These are phyloP conservation scores for Trifolium pratense DNA, from an alignment of 306 rosid genomes.

Conservation along the genomic window DNA sequence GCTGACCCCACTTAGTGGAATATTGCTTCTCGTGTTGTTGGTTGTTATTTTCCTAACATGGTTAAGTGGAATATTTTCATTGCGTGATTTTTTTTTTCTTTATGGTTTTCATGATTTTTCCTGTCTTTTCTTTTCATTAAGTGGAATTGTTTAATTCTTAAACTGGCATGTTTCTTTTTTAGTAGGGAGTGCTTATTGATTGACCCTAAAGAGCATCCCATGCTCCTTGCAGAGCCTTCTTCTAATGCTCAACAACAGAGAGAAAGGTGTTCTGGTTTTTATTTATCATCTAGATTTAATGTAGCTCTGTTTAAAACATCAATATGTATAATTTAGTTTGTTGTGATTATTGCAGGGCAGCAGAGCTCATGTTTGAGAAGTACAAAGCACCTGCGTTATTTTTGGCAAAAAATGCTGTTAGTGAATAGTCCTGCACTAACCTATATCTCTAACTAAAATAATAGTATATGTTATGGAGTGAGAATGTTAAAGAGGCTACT, in stretches of 20 bases:
- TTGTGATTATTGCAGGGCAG: constrained; percentile 69
- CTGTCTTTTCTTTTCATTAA: neutral
- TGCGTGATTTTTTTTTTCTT: neutral
- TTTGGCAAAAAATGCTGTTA: constrained; percentile 97
- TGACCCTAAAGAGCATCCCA: constrained; percentile 97
- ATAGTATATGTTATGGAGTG: constrained; percentile 4
- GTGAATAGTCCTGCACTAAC: constrained; percentile 39
- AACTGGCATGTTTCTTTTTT: constrained; percentile 31
- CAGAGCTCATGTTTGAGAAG: constrained; percentile 97
- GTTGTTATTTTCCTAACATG: constrained; percentile 22
- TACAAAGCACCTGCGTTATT: constrained; percentile 96
- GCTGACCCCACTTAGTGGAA: neutral
- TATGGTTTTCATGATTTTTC: constrained; percentile 19
- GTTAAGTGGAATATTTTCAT: neutral
- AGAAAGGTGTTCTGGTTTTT: constrained; percentile 65
- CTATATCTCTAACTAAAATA: constrained; percentile 37
- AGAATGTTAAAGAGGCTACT: constrained; percentile 39
- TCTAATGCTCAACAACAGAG: constrained; percentile 87
- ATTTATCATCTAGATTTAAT: constrained; percentile 3
- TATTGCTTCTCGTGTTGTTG: constrained; percentile 7
- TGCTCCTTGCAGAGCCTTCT: constrained; percentile 98
- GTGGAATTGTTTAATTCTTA: constrained; percentile 22
- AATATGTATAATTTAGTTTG: constrained; percentile 33
- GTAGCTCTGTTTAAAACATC: constrained; percentile 32
- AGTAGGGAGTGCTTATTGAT: constrained; percentile 84